Evolutionary conservation across 352 stramenopile genomes (phyloP).

Genomic region (Globisporangium emineosum): DNA sequence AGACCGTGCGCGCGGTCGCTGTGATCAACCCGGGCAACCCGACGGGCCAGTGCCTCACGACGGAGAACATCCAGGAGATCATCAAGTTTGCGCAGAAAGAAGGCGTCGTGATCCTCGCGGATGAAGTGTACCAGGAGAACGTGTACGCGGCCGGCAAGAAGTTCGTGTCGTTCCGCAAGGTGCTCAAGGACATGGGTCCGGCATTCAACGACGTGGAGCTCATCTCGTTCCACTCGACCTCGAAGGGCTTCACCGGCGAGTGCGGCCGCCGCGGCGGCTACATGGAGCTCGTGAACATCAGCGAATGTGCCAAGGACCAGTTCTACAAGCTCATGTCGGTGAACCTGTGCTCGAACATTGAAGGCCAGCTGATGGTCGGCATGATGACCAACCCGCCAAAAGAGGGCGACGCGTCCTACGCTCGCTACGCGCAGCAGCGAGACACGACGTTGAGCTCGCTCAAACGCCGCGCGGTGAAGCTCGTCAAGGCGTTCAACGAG

Average conservation of each 20-base stretch:
- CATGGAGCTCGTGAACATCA: constrained; percentile 96
- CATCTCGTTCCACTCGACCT: constrained; percentile 98
- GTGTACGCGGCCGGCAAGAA: constrained; percentile 92
- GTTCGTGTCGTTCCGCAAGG: constrained; percentile 96
- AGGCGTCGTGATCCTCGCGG: constrained; percentile 94
- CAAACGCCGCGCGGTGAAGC: constrained; percentile 91
- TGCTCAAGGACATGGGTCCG: constrained; percentile 88
- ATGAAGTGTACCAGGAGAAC: constrained; percentile 99
- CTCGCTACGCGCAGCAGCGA: constrained; percentile 89
- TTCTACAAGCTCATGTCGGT: constrained; percentile 99
- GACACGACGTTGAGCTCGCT: constrained; percentile 92
- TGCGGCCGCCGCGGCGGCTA: constrained; percentile 96
- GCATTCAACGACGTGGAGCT: constrained; percentile 92
- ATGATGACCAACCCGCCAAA: constrained; percentile 97
- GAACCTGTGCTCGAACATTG: constrained; percentile 96
- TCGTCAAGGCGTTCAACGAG: constrained; percentile 93
- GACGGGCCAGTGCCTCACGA: constrained; percentile 89
- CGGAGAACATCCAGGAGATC: constrained; percentile 93
- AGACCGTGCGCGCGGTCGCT: constrained; percentile 93
- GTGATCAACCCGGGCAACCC: constrained; percentile 99
- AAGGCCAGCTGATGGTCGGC: constrained; percentile 96
- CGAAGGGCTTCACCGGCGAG: constrained; percentile 99
- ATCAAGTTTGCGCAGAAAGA: constrained; percentile 94
- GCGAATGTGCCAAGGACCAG: constrained; percentile 90
- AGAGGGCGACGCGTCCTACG: constrained; percentile 86